Conservation (phyloP, 352 stramenopile genomes). For the Peronospora tabacina region DNA sequence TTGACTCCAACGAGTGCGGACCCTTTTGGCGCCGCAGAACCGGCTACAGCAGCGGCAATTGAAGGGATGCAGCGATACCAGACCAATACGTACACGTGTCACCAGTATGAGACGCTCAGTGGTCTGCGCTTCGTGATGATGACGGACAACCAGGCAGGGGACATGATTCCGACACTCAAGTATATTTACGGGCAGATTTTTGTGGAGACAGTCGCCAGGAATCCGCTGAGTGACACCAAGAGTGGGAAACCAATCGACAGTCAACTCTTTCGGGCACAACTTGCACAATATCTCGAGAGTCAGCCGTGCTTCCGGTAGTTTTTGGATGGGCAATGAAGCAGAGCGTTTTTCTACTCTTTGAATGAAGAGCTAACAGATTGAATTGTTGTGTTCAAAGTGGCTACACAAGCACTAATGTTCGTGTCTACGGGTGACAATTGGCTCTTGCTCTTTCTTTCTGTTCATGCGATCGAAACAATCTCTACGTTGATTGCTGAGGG, state of each 20-base stretch:
- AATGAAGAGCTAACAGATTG: neutral
- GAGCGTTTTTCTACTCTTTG: neutral
- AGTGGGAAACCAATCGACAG: slow-evolving; percentile 66
- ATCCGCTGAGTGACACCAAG: slow-evolving; percentile 77
- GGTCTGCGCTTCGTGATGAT: slow-evolving; percentile 88
- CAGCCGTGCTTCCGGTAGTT: slow-evolving; percentile 63
- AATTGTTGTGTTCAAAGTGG: too few relatives aligned
- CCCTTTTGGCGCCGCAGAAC: slow-evolving; percentile 11
- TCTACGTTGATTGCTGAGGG: slow-evolving; percentile 41
- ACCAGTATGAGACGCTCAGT: slow-evolving; percentile 88
- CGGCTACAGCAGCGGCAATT: slow-evolving; percentile 13
- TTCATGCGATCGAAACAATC: slow-evolving; percentile 25
- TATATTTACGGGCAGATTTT: slow-evolving; percentile 89
- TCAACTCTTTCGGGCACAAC: slow-evolving; percentile 62
- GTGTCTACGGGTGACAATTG: too few relatives aligned
- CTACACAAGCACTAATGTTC: too few relatives aligned
- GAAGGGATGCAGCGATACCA: slow-evolving; percentile 75
- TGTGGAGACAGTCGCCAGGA: slow-evolving; percentile 86
- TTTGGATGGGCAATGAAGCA: neutral
- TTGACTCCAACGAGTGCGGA: slow-evolving; percentile 13
- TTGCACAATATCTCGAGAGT: slow-evolving; percentile 72
- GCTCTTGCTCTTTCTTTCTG: neutral
- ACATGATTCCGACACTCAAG: slow-evolving; percentile 71
- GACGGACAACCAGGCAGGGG: slow-evolving; percentile 82
- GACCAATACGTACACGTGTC: slow-evolving; percentile 86